Percentiles rank a stretch among this genome's conserved stretches.
Evolutionary conservation across 139 green algal genomes (phyloP).

Genomic region (Coccomyxa sp.): DNA sequence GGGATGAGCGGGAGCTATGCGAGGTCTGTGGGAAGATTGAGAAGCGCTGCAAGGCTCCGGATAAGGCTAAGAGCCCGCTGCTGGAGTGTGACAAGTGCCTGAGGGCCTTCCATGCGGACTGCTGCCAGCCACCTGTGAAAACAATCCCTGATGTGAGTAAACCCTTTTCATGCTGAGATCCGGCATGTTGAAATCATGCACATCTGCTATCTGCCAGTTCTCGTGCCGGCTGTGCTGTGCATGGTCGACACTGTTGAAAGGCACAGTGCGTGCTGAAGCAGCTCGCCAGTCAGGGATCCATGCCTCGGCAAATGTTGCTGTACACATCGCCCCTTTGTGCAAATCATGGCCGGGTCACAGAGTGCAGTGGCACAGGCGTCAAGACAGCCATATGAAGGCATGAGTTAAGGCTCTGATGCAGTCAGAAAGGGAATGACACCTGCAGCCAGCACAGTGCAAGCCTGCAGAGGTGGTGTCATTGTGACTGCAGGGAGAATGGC

Average conservation of each 20-base stretch:
- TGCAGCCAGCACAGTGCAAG: neutral
- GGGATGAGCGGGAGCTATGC: neutral
- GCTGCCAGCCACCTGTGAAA: constrained; percentile 68
- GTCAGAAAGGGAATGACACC: neutral
- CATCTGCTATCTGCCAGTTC: neutral
- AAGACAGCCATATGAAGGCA: neutral
- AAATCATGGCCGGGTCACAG: neutral
- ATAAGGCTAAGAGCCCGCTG: constrained; percentile 53
- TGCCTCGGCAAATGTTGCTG: no score
- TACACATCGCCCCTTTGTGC: neutral
- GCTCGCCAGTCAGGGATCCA: neutral
- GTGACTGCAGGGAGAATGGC: constrained; percentile 67
- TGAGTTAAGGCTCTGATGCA: neutral
- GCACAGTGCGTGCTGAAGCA: neutral
- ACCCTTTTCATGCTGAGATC: neutral
- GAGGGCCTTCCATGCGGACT: constrained; percentile 80
- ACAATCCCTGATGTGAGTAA: constrained; percentile 58
- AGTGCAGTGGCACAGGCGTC: neutral
- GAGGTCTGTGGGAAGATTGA: constrained; percentile 6
- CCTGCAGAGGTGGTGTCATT: no score
- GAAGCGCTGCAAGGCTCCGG: neutral
- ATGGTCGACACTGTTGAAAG: neutral
- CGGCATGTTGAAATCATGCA: neutral
- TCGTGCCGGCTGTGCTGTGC: neutral
- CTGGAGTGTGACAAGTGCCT: constrained; percentile 90